These are phyloP conservation scores for Fragaria nilgerrensis DNA, from an alignment of 306 rosid species.

Conservation along the genomic window DNA sequence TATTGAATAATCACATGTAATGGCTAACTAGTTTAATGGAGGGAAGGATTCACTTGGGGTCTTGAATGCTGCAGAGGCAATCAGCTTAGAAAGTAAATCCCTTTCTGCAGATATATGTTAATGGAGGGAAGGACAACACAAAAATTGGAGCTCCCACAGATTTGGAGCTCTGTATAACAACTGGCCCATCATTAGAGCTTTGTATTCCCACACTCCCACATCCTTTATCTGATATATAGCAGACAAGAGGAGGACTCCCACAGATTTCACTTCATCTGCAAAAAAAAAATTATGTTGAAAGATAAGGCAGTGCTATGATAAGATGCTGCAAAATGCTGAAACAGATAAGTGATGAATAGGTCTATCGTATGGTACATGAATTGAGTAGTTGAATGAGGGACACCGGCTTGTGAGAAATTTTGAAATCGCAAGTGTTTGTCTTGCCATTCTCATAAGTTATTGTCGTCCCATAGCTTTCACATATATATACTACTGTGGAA, in stretches of 20 bases:
- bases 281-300: no score
- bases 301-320: background rate
- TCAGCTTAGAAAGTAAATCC: no score
- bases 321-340: no score
- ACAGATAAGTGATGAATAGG: background rate
- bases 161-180: background rate
- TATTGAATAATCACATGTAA: no score
- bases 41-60: no score
- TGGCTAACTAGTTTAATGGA: no score
- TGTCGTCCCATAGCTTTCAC: background rate
- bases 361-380: background rate
- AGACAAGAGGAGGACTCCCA: background rate
- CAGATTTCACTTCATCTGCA: background rate
- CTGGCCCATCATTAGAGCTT: no score
- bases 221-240: background rate
- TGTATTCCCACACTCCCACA: background rate
- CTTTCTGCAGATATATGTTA: no score
- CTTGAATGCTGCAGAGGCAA: no score
- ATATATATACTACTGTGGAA: background rate
- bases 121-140: no score
- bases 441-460: background rate
- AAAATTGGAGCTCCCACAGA: no score
- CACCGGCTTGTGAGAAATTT: background rate
- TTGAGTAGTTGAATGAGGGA: background rate
- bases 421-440: background rate